A percentile compares a stretch with the other conserved stretches of the same genome.
Evolutionary conservation across 2,329 filamentous ascomycete genomes (phyloP).

Genomic region (Cladophialophora exuberans): DNA sequence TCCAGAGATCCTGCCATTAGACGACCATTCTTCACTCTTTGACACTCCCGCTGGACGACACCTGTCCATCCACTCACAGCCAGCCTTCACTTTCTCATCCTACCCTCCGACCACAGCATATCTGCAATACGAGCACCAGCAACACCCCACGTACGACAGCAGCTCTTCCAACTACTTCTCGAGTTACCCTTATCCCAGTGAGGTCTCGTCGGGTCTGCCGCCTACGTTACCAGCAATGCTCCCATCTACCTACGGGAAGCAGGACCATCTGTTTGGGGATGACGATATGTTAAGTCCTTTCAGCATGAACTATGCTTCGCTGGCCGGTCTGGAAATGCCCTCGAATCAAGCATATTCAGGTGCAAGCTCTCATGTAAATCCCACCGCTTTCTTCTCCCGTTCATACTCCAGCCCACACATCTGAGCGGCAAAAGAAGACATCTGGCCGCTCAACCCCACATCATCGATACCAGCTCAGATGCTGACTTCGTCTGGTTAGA

Average conservation of each 20-base stretch:
- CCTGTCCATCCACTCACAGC: conserved; percentile 26
- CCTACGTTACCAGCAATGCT: conserved; percentile 51
- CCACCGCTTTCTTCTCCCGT: conserved; percentile 35
- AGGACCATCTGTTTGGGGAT: conserved; percentile 55
- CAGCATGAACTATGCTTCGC: conserved; percentile 63
- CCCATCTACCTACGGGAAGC: conserved; percentile 50
- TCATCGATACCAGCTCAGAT: conserved; percentile 21
- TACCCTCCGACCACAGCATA: conserved; percentile 32
- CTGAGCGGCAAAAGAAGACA: conserved; percentile 22
- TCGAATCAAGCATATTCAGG: conserved; percentile 42
- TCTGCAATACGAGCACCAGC: conserved; percentile 30
- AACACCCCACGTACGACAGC: conserved; percentile 38
- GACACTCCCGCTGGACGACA: conserved; percentile 27
- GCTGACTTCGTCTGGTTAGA: conserved; percentile 37
- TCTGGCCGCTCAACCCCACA: conserved; percentile 15
- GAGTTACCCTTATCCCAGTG: conserved; percentile 41
- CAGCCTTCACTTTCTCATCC: conserved; percentile 28
- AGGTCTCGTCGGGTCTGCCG: conserved; percentile 44
- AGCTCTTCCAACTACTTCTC: conserved; percentile 38
- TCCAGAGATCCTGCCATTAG: conserved; percentile 32
- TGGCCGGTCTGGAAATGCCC: conserved; percentile 59
- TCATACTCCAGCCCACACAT: conserved; percentile 27
- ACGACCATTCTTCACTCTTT: conserved; percentile 30
- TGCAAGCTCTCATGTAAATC: conserved; percentile 49
- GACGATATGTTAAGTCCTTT: conserved; percentile 62